Evolutionary conservation across 1,284 basidiomycete species (phyloP), one percentile per base, ranked within the genome.

Genomic region (Inonotus obliquus): DNA sequence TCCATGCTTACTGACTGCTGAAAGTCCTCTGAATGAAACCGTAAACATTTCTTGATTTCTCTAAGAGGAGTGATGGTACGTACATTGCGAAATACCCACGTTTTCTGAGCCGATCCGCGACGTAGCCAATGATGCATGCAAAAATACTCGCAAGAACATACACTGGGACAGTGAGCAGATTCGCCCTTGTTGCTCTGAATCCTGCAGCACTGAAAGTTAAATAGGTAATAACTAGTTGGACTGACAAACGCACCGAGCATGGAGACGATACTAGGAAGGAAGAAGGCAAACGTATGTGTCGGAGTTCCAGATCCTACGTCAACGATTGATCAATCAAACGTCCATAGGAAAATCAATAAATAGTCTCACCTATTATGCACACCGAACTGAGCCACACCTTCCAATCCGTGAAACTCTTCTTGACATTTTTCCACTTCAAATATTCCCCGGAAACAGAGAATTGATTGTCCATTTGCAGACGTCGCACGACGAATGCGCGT

Each of bases 251-350:
- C 9, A 69, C 70, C 60, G 63, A 86, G 83, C 73, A 85, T 74
- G 63, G 79, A 85, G 70, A 88, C 87, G 68, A 89, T 88, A 47
- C 80, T 86, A 4, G 89, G 89, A 41, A 89, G 75, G 75, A 91
- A 91, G 41, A 90, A 72, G 4, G 84, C 77, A 71, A 91, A 89
- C 1, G 88, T 85, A 67, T 90, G 91, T 37, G 91, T 71, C 0
- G 88, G 86, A 70, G 79, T 83, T 66, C 84, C 84, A 52, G 72
- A 73, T 25, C 85, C 85, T 68, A 71, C 45, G 9, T 11, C 2
- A 21, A 19, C 75, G 65, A 84, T 69, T 6, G 85, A 59, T 77
- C 85, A 21, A 19, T n/a, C 45, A 47, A 17, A 17, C n/a, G 44
- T 47, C 13, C 19, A 45, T 14, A 32, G 55, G 47, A 45, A 54